Evolutionary conservation across 1,284 basidiomycete species (phyloP), one percentile per base, ranked within the genome.

Genomic region (Bondarzewia mesenterica): DNA sequence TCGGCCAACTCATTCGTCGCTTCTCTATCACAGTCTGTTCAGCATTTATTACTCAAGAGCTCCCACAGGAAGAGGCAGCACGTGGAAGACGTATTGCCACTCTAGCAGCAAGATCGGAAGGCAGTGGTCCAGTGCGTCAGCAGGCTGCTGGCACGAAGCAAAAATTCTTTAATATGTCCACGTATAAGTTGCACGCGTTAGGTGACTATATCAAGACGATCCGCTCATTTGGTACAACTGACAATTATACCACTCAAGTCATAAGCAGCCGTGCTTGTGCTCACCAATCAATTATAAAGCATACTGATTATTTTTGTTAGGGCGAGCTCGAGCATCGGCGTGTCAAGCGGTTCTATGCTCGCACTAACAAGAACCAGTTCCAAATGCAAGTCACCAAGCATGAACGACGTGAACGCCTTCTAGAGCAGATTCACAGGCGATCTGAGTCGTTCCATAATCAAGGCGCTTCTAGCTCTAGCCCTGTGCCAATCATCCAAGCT

Each of bases 171-270:
- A 60, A 52, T 41, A 21, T 60, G 7, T 23, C 23, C 6, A 59
- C 59, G 5, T 56, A 49, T 35, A 63, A 63, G 43, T 35, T 52
- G 7, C 60, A 63, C 47, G 23, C 52, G 0, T 44, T 62, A 1
- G 54, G 54, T 4, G 57, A 63, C 42, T 58, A 56, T 45, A 44
- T 51, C 1, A 2, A 12, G 4, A 39, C 44, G 1, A 59, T 63
- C 21, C 47, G 42, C 6, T n/a, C 38, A 16, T 51, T 53, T 44
- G 61, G 61, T 2, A 58, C 58, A 12, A 55, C 56, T 0, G 60
- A 63, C 32, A 53, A 48, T 10, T 63, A 56, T 47, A 49, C 50
- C 8, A 60, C 58, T 12, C 57, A 61, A 46, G 50, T 53, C 22
- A 60, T 62, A 47, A 37, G 57, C 55, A 7, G 42, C n/a, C n/a